Evolutionary conservation across 345 rosid genomes (phyloP).

Genomic region (Reutealis trisperma): DNA sequence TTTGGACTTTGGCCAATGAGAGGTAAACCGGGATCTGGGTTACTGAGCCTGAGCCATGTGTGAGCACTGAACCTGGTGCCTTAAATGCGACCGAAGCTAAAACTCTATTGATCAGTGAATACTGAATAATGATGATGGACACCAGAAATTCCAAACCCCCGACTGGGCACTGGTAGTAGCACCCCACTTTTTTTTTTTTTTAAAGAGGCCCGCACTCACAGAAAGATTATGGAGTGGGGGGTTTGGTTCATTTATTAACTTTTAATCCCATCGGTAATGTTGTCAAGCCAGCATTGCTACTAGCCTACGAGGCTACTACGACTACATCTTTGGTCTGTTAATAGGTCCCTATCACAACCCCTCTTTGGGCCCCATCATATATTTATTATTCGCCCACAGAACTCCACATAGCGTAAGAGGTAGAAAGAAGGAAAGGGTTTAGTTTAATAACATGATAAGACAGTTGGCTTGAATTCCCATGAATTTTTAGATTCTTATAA

Average conservation of each 20-base stretch:
- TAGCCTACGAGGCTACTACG: too few species aligned
- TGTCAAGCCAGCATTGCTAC: neutral
- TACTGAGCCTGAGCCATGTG: neutral
- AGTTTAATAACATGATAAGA: too few species aligned
- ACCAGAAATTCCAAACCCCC: neutral
- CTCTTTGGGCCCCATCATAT: constrained; percentile 8
- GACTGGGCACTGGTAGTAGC: neutral
- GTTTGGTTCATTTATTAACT: neutral
- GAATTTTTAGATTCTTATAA: too few species aligned
- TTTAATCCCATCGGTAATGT: neutral
- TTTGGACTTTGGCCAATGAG: neutral
- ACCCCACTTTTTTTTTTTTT: too few species aligned
- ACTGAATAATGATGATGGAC: too few species aligned
- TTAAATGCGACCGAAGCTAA: constrained; percentile 21
- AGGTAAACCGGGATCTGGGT: neutral
- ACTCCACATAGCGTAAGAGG: neutral
- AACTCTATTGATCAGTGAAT: neutral
- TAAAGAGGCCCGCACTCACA: constrained; percentile 15
- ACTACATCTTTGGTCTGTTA: neutral
- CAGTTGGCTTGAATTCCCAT: too few species aligned
- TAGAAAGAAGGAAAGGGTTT: neutral
- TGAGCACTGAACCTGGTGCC: neutral
- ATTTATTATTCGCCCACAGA: constrained; percentile 20
- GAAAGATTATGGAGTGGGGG: neutral
- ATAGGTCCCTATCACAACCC: neutral